Evolutionary conservation across 345 rosid genomes (phyloP).

Genomic region (Zanthoxylum bungeanum): DNA sequence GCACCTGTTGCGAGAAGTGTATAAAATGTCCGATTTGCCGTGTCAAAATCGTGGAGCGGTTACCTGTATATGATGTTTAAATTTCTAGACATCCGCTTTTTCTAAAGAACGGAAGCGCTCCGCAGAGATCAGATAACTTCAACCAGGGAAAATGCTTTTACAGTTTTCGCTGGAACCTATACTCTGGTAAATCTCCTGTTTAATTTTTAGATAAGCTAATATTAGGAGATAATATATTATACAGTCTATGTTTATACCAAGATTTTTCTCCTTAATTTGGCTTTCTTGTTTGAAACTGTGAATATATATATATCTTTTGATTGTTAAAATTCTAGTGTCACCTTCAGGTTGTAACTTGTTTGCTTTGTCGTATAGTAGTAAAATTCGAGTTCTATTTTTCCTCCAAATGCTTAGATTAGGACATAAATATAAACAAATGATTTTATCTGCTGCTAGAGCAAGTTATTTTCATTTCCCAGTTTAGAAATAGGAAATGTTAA

Average conservation of each 20-base stretch:
- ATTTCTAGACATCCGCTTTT: slow-evolving; percentile 15
- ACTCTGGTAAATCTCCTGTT: no score
- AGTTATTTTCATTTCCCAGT: not conserved
- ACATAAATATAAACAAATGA: not conserved
- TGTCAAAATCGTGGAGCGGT: slow-evolving; percentile 61
- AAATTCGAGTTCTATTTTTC: not conserved
- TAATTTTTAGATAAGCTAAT: not conserved
- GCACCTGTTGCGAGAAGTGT: slow-evolving; percentile 87
- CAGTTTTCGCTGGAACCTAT: slow-evolving; percentile 7
- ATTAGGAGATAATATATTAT: not conserved
- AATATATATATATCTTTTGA: slow-evolving; percentile 9
- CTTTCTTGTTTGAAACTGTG: slow-evolving; percentile 8
- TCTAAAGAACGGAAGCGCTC: not conserved
- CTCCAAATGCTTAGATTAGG: not conserved
- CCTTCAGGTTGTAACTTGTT: not conserved
- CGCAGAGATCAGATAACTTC: not conserved
- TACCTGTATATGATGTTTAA: slow-evolving; percentile 88
- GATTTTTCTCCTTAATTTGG: not conserved
- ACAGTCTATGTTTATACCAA: not conserved
- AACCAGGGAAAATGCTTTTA: slow-evolving; percentile 12
- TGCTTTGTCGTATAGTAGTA: not conserved
- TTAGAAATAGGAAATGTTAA: not conserved
- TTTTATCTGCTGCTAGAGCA: not conserved
- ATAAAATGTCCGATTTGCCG: slow-evolving; percentile 94
- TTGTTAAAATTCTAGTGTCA: not conserved